Percentiles rank a stretch among this genome's conserved stretches.
Evolutionary conservation across 2,329 filamentous ascomycete species (phyloP).

Genomic region (Trichophyton verrucosum): DNA sequence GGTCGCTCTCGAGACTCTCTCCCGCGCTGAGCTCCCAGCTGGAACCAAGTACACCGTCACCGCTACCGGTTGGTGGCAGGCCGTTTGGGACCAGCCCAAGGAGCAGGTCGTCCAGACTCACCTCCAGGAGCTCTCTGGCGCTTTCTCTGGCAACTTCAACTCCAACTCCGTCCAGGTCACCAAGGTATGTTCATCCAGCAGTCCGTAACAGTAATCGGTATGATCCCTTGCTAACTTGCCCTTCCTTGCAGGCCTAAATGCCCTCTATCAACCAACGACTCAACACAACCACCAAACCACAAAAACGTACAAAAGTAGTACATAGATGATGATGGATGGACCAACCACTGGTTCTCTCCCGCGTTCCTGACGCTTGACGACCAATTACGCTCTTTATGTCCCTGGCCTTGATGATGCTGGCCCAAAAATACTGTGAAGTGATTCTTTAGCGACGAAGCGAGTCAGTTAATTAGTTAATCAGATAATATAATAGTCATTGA

Average conservation of each 20-base stretch:
- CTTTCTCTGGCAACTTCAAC: slow-evolving; percentile 16
- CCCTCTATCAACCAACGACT: background rate
- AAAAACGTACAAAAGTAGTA: background rate
- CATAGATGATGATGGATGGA: background rate
- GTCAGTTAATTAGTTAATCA: background rate
- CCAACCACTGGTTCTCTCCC: background rate
- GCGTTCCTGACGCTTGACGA: background rate
- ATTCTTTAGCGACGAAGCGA: background rate
- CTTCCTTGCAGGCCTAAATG: background rate
- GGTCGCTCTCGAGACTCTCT: slow-evolving; percentile 20
- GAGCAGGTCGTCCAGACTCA: slow-evolving; percentile 17
- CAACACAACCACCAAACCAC: background rate
- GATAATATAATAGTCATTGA: background rate
- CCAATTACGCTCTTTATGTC: background rate
- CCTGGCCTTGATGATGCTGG: background rate
- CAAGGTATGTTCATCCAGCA: background rate
- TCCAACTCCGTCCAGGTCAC: slow-evolving; percentile 15
- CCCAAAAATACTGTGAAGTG: background rate
- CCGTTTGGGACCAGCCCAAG: slow-evolving; percentile 20
- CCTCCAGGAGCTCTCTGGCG: slow-evolving; percentile 14
- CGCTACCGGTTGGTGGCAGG: slow-evolving; percentile 27
- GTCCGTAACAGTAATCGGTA: background rate
- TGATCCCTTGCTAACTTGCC: background rate
- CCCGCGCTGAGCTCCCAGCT: slow-evolving; percentile 17
- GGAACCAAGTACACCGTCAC: slow-evolving; percentile 24